Conservation (phyloP, 805 yeast genomes). For the Vanderwaltozyma yarrowii region DNA sequence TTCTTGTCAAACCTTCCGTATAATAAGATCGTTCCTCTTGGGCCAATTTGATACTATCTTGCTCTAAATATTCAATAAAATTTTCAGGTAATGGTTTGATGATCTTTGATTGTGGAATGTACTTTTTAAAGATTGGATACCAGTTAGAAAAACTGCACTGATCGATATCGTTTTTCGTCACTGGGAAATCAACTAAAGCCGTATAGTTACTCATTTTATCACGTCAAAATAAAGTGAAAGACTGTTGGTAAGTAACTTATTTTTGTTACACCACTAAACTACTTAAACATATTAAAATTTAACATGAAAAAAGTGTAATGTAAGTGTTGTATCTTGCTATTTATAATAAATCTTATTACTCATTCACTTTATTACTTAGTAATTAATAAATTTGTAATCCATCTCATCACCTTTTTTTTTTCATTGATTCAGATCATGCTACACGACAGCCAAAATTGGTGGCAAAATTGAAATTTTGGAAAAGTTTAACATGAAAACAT, state of each 20-base stretch:
- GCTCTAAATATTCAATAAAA: constrained; percentile 49
- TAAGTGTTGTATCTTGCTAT: too few species aligned
- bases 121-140: constrained; percentile 41
- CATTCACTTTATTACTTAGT: too few species aligned
- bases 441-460: not conserved
- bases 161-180: constrained; percentile 34
- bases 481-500: not conserved
- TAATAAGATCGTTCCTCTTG: constrained; percentile 28
- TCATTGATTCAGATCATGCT: too few species aligned
- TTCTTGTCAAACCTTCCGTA: constrained; percentile 28
- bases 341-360: too few species aligned
- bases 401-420: too few species aligned
- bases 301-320: too few species aligned
- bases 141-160: constrained; percentile 50
- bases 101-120: constrained; percentile 42
- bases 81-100: constrained; percentile 47
- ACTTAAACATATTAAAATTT: too few species aligned
- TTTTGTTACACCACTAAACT: too few species aligned
- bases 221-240: too few species aligned
- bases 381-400: too few species aligned
- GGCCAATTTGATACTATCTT: constrained; percentile 63
- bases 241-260: too few species aligned
- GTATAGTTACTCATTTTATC: constrained; percentile 8
- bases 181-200: constrained; percentile 16
- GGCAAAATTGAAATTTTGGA: not conserved